Evolutionary conservation across 2,329 filamentous ascomycete genomes (phyloP).

Genomic region (Fusarium sp.): DNA sequence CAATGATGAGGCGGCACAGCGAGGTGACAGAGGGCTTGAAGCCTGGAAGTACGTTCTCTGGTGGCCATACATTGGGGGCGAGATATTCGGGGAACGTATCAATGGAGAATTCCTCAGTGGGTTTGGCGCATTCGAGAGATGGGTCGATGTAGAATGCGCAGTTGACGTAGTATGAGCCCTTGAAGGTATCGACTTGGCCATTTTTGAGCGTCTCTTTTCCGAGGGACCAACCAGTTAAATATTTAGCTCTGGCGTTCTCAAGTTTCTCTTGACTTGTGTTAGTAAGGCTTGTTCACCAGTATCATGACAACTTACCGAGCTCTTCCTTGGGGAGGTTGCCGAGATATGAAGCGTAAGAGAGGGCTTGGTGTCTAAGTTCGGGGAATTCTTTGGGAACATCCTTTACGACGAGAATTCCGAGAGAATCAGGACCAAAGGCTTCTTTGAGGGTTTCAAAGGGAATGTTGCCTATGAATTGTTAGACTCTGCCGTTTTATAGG

Average conservation of each 20-base stretch:
- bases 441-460: constrained; percentile 74
- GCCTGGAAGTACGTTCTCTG: constrained; percentile 72
- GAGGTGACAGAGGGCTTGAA: constrained; percentile 78
- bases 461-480: constrained; percentile 63
- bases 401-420: constrained; percentile 94
- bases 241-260: constrained; percentile 69
- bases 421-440: constrained; percentile 88
- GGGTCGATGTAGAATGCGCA: constrained; percentile 79
- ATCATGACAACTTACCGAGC: constrained; percentile 64
- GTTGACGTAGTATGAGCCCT: constrained; percentile 87
- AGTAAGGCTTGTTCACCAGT: not conserved
- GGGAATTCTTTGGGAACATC: constrained; percentile 79
- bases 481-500: not conserved
- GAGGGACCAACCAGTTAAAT: constrained; percentile 79
- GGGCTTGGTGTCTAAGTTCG: constrained; percentile 74
- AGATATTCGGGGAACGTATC: constrained; percentile 87
- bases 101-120: constrained; percentile 65
- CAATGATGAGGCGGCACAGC: constrained; percentile 86
- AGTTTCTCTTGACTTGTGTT: constrained; percentile 56
- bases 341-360: constrained; percentile 90
- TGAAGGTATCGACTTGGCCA: constrained; percentile 80
- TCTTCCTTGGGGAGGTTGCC: constrained; percentile 79
- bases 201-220: constrained; percentile 84
- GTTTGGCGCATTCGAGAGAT: constrained; percentile 67
- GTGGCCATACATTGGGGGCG: constrained; percentile 89